Evolutionary conservation across 331 rosid genomes (phyloP), one percentile per base, ranked within the genome.

Genomic region (Cucumis variabilis): DNA sequence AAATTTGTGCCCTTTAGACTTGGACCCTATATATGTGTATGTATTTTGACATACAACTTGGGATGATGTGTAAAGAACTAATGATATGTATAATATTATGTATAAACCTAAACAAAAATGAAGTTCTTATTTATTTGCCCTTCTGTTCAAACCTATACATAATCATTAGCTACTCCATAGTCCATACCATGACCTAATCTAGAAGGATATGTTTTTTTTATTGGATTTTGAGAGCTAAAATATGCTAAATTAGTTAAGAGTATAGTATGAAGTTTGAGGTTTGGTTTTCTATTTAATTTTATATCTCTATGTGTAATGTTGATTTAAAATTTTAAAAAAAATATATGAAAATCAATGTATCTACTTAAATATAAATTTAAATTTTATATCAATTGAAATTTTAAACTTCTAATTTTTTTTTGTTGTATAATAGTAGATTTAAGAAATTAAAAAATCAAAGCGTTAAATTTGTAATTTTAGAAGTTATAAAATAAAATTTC

Each of bases 1-100:
- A 46, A 46, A 76, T 17, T 74, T 74, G 58, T 74, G 28, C 80
- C 80, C 80, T 41, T 74, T 41, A 23, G 55, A 74, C 11, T 74
- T 27, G 11, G 7, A 74, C 55, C 80, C 80, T 41, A 37, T 20
- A 37, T 73, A 2, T 37, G 4, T 73, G 27, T 20, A 9, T 73
- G 27, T 11, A 48, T 37, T 37, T 73, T 73, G 51, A 14, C 25
- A 72, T 51, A 72, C 78, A 72, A 33, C 24, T 37, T 72, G 50
- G 77, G 77, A 30, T 30, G 48, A 71, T 28, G 48, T 28, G 13
- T 71, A 71, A 30, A 21, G 24, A 67, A 0, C 72, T 24, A 73
- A 37, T 73, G 13, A 37, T 44, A 44, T 41, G 9, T 41, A 72
- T 20, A 14, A 70, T 70, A 70, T 69, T 16, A 73, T 37, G 6